Percentiles rank a stretch among this genome's conserved stretches.
These are phyloP conservation scores for Lonicera japonica DNA, from an alignment of 129 eudicot genomes.

Conservation along the genomic window DNA sequence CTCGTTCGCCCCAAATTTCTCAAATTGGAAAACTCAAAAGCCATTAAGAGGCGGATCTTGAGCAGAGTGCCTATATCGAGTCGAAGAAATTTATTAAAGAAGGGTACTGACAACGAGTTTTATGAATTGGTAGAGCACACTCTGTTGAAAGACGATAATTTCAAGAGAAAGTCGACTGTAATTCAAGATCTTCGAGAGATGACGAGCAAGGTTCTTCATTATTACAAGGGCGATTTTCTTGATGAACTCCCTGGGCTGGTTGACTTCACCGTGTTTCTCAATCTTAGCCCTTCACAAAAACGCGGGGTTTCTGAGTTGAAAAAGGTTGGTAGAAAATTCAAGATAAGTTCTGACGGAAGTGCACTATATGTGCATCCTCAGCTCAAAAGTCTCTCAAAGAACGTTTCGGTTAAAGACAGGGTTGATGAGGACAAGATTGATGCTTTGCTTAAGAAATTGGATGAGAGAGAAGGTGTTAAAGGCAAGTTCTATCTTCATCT, in stretches of 20 bases:
- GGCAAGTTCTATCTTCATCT: slow-evolving; percentile 69
- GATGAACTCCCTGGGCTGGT: slow-evolving; percentile 88
- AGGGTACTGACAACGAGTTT: slow-evolving; percentile 45
- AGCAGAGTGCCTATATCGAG: slow-evolving; percentile 42
- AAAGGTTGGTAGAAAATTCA: slow-evolving; percentile 39
- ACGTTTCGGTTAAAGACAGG: slow-evolving; percentile 25
- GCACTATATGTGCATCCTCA: slow-evolving; percentile 73
- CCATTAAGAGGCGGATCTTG: slow-evolving; percentile 57
- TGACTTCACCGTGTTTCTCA: slow-evolving; percentile 67
- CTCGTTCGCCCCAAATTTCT: slow-evolving; percentile 80
- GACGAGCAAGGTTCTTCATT: slow-evolving; percentile 71
- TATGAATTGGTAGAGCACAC: slow-evolving; percentile 65
- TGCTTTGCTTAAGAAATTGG: slow-evolving; percentile 37
- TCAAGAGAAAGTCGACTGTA: slow-evolving; percentile 47
- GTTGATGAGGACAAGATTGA: slow-evolving; percentile 46
- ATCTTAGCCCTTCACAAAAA: slow-evolving; percentile 50
- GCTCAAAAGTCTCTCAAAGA: slow-evolving; percentile 36
- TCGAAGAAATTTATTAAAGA: slow-evolving; percentile 29
- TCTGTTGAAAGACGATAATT: slow-evolving; percentile 51
- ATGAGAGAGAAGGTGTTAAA: slow-evolving; percentile 66
- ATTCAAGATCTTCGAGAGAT: slow-evolving; percentile 70
- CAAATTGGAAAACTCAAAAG: slow-evolving; percentile 44
- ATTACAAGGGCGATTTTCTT: slow-evolving; percentile 74
- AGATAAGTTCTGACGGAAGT: slow-evolving; percentile 51
- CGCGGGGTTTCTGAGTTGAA: slow-evolving; percentile 34